Conservation (phyloP, 257 asterid genomes). For the Cruciata laevipes region DNA sequence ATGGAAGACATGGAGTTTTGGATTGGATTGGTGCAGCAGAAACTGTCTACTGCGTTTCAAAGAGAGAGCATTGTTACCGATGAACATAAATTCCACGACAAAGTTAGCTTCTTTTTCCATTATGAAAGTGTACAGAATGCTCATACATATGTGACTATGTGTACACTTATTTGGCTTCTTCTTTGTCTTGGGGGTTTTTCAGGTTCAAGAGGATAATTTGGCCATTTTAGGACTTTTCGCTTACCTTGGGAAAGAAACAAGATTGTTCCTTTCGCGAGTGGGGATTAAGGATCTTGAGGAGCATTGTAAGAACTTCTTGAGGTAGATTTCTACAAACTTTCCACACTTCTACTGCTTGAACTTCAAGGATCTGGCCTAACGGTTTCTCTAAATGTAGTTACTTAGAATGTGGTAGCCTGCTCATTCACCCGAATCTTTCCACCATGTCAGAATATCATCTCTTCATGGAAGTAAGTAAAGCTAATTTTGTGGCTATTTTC, state of each 20-base stretch:
- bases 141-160: not conserved
- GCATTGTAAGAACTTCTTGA: constrained; percentile 49
- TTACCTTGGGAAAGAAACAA: constrained; percentile 73
- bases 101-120: constrained; percentile 32
- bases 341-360: not conserved
- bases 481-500: not conserved
- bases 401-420: constrained; percentile 66
- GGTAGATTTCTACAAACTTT: constrained; percentile 28
- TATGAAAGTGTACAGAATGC: not conserved
- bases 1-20: constrained; percentile 59
- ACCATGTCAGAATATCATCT: constrained; percentile 59
- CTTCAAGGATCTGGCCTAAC: constrained; percentile 11
- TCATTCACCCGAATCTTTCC: constrained; percentile 58
- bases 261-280: constrained; percentile 54
- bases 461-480: constrained; percentile 58
- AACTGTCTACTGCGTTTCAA: constrained; percentile 52
- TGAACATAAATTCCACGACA: constrained; percentile 33
- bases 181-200: constrained; percentile 13
- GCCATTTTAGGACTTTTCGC: constrained; percentile 66
- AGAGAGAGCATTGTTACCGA: constrained; percentile 57
- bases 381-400: constrained; percentile 37
- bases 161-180: not conserved
- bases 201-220: constrained; percentile 55
- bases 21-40: constrained; percentile 65
- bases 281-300: constrained; percentile 56